A percentile compares a stretch with the other conserved stretches of the same genome.
phyloP scores from a whole-genome alignment of 2,329 filamentous ascomycete genomes.

The Fusarium austroafricanum region DNA sequence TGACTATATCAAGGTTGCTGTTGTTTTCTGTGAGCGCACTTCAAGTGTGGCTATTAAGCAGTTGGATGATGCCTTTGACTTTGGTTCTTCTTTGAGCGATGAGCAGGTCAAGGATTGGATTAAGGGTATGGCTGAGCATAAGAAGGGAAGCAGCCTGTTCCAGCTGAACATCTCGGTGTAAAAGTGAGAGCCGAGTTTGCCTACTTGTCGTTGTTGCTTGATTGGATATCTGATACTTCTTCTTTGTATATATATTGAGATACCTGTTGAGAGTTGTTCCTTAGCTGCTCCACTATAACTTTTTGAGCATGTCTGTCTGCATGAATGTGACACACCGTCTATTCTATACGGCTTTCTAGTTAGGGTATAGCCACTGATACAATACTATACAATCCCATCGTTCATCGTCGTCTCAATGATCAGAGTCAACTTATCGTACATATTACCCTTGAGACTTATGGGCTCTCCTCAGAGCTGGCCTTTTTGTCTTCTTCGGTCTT shows the following conservation, averaged over 20 bases:
- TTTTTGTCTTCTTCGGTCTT: constrained; percentile 44
- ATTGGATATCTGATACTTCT: constrained; percentile 9
- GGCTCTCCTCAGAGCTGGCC: constrained; percentile 3
- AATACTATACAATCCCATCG: constrained; percentile 43
- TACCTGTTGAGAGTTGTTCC: constrained; percentile 12
- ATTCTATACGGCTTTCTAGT: constrained; percentile 20
- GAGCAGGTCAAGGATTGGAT: constrained; percentile 54
- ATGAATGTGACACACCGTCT: background rate
- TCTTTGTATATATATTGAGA: constrained; percentile 26
- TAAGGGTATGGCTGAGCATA: constrained; percentile 21
- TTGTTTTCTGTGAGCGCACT: constrained; percentile 67
- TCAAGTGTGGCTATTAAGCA: constrained; percentile 67
- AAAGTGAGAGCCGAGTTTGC: background rate
- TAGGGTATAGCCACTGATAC: constrained; percentile 30
- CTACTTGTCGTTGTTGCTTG: background rate
- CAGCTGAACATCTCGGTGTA: constrained; percentile 20
- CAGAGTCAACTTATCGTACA: constrained; percentile 16
- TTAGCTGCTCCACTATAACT: background rate
- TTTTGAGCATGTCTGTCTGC: background rate
- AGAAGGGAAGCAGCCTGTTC: constrained; percentile 41
- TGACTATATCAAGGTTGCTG: constrained; percentile 70
- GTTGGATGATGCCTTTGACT: constrained; percentile 57
- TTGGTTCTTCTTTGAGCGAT: constrained; percentile 54
- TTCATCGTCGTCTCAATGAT: constrained; percentile 28
- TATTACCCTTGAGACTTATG: constrained; percentile 3